Conservation (phyloP, 2,329 filamentous ascomycete species). For the Cladosporium sphaerospermum region DNA sequence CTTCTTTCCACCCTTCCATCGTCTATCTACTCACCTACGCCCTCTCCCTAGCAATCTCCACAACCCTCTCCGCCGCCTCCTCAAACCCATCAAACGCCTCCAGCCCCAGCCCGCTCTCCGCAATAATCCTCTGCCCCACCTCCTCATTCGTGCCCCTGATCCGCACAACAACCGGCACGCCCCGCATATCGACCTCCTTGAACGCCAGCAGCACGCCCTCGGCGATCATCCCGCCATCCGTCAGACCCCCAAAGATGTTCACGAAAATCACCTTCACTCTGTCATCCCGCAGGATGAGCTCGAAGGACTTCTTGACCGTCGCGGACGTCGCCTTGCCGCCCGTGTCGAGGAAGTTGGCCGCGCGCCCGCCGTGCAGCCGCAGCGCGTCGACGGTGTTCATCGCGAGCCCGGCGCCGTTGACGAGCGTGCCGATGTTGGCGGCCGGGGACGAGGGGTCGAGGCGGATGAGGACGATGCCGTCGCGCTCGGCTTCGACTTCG, state of each 20-base stretch:
- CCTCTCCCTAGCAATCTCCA: slow-evolving; percentile 46
- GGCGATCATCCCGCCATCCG: slow-evolving; percentile 75
- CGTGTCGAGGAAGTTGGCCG: slow-evolving; percentile 82
- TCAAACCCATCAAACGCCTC: slow-evolving; percentile 70
- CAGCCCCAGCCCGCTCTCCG: slow-evolving; percentile 59
- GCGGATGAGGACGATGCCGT: slow-evolving; percentile 75
- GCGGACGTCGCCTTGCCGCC: slow-evolving; percentile 80
- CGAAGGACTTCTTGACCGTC: slow-evolving; percentile 72
- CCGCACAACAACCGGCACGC: slow-evolving; percentile 67
- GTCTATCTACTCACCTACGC: background rate
- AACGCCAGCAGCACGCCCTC: slow-evolving; percentile 68
- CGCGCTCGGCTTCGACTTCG: slow-evolving; percentile 55
- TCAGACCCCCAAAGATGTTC: slow-evolving; percentile 66
- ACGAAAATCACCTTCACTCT: slow-evolving; percentile 68
- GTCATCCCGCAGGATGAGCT: slow-evolving; percentile 63
- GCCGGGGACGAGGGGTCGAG: slow-evolving; percentile 38
- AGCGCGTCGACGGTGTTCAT: slow-evolving; percentile 89
- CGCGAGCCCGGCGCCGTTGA: slow-evolving; percentile 82
- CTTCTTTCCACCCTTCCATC: too few relatives aligned
- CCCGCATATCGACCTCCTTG: slow-evolving; percentile 52
- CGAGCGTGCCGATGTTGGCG: slow-evolving; percentile 70
- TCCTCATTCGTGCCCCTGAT: slow-evolving; percentile 70
- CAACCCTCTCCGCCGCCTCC: slow-evolving; percentile 62
- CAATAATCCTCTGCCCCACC: slow-evolving; percentile 62
- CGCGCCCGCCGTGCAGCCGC: slow-evolving; percentile 57